Base-by-base conservation (phyloP, 805 yeast genomes). In the Candida mattraensis region DNA sequence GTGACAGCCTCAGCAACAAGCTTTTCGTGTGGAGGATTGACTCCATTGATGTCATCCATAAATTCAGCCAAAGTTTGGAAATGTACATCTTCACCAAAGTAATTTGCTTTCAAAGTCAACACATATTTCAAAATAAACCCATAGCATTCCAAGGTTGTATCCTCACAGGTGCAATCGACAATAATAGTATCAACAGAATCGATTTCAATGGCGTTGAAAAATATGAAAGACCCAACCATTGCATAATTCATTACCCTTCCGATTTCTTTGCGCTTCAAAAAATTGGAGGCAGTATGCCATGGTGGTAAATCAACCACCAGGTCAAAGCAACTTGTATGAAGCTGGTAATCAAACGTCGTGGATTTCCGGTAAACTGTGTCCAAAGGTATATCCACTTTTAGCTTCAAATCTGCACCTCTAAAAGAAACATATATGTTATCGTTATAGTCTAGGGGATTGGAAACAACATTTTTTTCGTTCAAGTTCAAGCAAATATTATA, bases 11-110 rank as follows among this genome's bases (percentile, higher is more conserved):
- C 28, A 12, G 15, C 18, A 8, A 17, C 30, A 13, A 21, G 13
- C 13, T 17, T 9, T 7, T 9, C 16, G 8, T 18, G 30, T 14
- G 11, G 15, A 7, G 7, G 24, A 8, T 18, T 27, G 14, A n/a
- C 18, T 5, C 31, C 39, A 18, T 36, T 42, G 39, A 44, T 39
- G 5, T 35, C 42, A 13, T 54, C 59, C 4, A 79, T 74, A 47
- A 80, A 89, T 55, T 91, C 99, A 44, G 87, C 93, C 29, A 87
- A 71, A 0, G 98, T 93, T 46, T 76, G 79, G 56, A 93, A 93
- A 48, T 80, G 86, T n/a, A 76, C 70, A 42, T 73, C 70, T 28
- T 86, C 93, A 3, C 99, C 99, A 58, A 93, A 85, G 56, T 93
- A 91, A 54, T 93, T 93, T 53, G 86, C 96, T 30, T 82, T 74